phyloP scores from a whole-genome alignment of 2,329 filamentous ascomycete genomes.

The Penicillium occitanis region DNA sequence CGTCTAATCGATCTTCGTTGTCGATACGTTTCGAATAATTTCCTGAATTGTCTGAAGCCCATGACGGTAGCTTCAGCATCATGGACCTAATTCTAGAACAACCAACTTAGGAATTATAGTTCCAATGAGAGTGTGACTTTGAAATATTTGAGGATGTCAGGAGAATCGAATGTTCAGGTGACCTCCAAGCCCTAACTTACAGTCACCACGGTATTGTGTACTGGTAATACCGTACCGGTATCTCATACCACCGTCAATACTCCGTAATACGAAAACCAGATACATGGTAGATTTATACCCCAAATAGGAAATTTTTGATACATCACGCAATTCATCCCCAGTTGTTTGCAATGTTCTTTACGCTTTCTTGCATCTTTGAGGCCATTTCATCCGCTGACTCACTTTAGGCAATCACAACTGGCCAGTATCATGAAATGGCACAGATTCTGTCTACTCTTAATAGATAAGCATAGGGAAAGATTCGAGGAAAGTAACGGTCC shows the following conservation, averaged over 20 bases:
- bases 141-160: neutral
- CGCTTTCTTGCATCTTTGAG: neutral
- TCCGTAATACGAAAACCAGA: neutral
- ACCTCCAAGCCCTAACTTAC: neutral
- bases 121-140: neutral
- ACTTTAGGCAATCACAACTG: neutral
- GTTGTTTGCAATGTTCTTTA: slow-evolving; percentile 9
- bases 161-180: neutral
- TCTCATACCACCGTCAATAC: neutral
- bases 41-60: neutral
- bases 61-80: neutral
- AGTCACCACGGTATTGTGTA: neutral
- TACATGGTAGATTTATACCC: neutral
- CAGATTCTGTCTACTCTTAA: neutral
- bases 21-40: neutral
- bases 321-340: slow-evolving; percentile 17
- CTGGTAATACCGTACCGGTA: neutral
- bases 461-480: neutral
- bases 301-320: slow-evolving; percentile 7
- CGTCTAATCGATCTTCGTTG: neutral
- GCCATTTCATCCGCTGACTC: neutral
- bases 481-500: neutral
- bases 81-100: neutral
- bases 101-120: neutral
- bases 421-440: neutral